Evolutionary conservation across 2,329 filamentous ascomycete species (phyloP).

Genomic region (Apiospora saccharicola): DNA sequence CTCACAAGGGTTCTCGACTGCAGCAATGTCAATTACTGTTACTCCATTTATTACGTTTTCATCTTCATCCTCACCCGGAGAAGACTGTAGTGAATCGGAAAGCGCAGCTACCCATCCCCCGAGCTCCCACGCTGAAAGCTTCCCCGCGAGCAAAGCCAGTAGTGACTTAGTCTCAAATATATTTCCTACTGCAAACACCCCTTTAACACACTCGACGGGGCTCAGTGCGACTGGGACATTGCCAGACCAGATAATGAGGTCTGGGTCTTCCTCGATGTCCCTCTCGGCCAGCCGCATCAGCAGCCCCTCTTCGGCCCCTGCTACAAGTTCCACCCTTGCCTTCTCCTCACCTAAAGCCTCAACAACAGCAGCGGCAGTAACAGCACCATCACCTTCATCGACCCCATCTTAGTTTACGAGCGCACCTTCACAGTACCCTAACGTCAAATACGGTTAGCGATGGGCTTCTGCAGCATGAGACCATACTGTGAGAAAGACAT

Average conservation of each 20-base stretch:
- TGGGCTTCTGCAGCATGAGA: not conserved
- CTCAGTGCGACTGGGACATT: slow-evolving; percentile 2
- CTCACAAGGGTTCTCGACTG: not conserved
- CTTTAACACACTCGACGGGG: not conserved
- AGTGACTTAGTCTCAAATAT: not conserved
- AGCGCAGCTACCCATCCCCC: not conserved
- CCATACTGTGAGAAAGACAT: not conserved
- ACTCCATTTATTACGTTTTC: not conserved
- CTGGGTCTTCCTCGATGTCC: not conserved
- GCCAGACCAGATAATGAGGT: not conserved
- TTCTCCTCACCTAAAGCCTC: not conserved
- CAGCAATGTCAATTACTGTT: not conserved
- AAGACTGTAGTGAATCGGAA: not conserved
- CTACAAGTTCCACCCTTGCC: not conserved
- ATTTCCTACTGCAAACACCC: not conserved
- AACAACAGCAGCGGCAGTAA: not conserved
- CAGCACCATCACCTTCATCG: not conserved
- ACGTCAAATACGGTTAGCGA: not conserved
- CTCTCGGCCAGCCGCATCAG: too few relatives aligned
- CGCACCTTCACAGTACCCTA: not conserved
- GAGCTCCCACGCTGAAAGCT: not conserved
- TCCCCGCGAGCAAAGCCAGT: not conserved
- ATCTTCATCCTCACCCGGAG: not conserved
- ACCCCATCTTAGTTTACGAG: not conserved
- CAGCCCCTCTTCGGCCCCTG: not conserved